Evolutionary conservation across 257 asterid species (phyloP).

Genomic region (Thymus quinquecostatus): DNA sequence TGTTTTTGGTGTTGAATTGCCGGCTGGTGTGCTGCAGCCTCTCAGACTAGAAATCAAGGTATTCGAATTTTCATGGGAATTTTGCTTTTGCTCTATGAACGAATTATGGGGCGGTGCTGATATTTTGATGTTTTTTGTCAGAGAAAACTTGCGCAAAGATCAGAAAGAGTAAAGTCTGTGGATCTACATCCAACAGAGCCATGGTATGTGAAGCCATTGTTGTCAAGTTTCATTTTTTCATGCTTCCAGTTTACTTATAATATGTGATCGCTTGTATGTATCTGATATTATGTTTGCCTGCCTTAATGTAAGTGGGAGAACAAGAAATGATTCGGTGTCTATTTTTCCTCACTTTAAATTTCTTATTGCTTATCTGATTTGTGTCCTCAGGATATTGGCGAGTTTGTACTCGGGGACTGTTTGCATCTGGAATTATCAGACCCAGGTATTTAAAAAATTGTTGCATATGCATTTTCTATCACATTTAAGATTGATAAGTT

Average conservation of each 20-base stretch:
- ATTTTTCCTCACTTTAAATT: conserved; percentile 14
- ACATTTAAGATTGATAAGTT: conserved; percentile 12
- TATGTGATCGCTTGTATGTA: conserved; percentile 8
- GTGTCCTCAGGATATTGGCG: conserved; percentile 71
- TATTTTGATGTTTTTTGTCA: conserved; percentile 35
- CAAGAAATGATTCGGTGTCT: conserved; percentile 6
- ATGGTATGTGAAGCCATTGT: conserved; percentile 46
- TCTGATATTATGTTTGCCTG: conserved; percentile 20
- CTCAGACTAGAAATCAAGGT: conserved; percentile 67
- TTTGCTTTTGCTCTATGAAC: conserved; percentile 14
- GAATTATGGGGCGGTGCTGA: conserved; percentile 36
- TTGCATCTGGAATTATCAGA: conserved; percentile 93
- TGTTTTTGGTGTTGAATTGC: conserved; percentile 24
- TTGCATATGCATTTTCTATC: conserved; percentile 16
- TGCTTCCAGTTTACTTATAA: conserved; percentile 12
- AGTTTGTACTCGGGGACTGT: conserved; percentile 93
- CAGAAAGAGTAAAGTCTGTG: conserved; percentile 71
- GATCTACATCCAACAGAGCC: conserved; percentile 80
- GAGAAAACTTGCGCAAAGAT: conserved; percentile 71
- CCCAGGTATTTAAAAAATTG: conserved; percentile 59
- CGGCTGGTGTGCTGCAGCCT: conserved; percentile 45
- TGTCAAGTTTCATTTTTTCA: conserved; percentile 14
- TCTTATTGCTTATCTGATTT: conserved; percentile 29
- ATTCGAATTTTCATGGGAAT: conserved; percentile 25
- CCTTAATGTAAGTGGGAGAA: conserved; percentile 13